Conservation (phyloP, 2,329 filamentous ascomycete genomes). For the Trichoderma afroharzianum region DNA sequence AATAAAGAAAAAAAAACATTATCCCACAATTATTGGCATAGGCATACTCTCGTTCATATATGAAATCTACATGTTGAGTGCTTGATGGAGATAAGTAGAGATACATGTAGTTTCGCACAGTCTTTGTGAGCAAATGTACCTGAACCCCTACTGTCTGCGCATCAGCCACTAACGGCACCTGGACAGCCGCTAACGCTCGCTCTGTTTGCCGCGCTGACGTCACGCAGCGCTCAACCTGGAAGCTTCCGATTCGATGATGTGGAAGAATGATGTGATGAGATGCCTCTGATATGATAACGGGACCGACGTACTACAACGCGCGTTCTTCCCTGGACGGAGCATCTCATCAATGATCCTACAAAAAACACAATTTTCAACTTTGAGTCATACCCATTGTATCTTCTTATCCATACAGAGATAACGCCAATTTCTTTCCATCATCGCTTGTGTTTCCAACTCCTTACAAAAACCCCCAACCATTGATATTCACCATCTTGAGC, state of each 20-base stretch:
- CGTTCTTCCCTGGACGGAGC: neutral
- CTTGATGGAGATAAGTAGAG: neutral
- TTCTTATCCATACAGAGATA: neutral
- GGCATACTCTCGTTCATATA: neutral
- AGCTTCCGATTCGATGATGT: neutral
- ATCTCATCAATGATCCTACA: neutral
- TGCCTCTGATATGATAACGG: neutral
- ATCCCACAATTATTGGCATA: neutral
- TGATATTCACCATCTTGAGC: neutral
- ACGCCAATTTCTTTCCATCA: neutral
- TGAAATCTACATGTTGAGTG: neutral
- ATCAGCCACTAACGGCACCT: neutral
- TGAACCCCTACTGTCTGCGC: neutral
- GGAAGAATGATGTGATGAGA: neutral
- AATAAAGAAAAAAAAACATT: too few relatives aligned
- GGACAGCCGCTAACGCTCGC: neutral
- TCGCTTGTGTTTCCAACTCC: neutral
- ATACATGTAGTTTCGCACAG: neutral
- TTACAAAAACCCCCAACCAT: neutral
- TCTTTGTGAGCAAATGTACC: neutral
- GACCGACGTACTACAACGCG: neutral
- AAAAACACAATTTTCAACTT: neutral
- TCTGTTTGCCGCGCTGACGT: slow-evolving; percentile 5
- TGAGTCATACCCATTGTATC: neutral
- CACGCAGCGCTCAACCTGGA: neutral